Evolutionary conservation across 1,284 basidiomycete genomes (phyloP).

Genomic region (Cryptococcus deneoformans): DNA sequence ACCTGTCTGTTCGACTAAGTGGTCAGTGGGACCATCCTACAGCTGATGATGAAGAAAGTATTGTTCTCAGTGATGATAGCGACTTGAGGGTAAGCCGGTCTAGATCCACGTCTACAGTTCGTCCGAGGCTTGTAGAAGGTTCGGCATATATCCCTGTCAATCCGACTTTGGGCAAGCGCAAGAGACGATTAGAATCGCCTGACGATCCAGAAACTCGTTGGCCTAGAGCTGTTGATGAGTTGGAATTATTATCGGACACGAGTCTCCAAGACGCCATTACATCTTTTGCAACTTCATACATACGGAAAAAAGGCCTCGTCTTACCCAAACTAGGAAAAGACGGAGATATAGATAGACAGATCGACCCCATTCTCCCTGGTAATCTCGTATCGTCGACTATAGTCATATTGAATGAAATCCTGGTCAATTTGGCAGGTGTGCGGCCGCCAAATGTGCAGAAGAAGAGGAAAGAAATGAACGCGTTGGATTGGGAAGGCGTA

Average conservation of each 20-base stretch:
- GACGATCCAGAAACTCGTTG: conserved; percentile 3
- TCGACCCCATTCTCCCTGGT: conserved; percentile 2
- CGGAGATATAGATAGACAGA: neutral
- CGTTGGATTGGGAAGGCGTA: conserved; percentile 13
- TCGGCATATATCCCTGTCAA: no score
- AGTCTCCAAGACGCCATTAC: conserved; percentile 15
- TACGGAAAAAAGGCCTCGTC: conserved; percentile 12
- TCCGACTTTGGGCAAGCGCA: neutral
- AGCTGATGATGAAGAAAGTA: neutral
- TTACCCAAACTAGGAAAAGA: neutral
- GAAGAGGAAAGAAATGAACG: conserved; percentile 10
- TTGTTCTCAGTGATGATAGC: neutral
- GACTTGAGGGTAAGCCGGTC: neutral
- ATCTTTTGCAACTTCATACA: conserved; percentile 18
- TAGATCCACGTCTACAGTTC: no score
- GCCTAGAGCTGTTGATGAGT: conserved; percentile 1
- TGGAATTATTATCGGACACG: neutral
- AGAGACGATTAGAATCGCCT: neutral
- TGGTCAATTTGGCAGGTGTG: conserved; percentile 6
- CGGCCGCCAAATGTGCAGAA: conserved; percentile 9
- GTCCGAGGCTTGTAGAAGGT: no score
- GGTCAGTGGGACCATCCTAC: neutral
- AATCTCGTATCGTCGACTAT: conserved; percentile 5
- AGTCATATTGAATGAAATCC: conserved; percentile 3
- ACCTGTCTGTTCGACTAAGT: conserved; percentile 1